phyloP scores from a whole-genome alignment of 2,329 filamentous ascomycete species.

The Pleoardoris graminearum region DNA sequence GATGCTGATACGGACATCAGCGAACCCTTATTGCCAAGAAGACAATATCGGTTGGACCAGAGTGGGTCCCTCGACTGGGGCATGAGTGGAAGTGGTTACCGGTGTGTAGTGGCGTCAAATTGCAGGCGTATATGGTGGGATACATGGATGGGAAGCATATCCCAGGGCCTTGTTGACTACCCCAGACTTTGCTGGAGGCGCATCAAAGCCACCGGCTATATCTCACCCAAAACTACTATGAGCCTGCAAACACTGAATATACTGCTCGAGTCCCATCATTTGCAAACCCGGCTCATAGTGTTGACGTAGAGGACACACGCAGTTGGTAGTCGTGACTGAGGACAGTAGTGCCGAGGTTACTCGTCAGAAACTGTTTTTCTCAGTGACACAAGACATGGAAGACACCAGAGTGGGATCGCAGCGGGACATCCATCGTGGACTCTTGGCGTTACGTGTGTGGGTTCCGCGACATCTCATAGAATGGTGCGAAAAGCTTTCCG shows the following conservation, averaged over 20 bases:
- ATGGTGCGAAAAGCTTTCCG: conserved; percentile 22
- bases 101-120: conserved; percentile 23
- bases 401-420: not conserved
- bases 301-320: conserved; percentile 12
- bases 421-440: not conserved
- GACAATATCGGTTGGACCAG: conserved; percentile 16
- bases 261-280: not conserved
- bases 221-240: conserved; percentile 13
- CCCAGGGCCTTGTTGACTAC: conserved; percentile 10
- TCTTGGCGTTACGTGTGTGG: conserved; percentile 13
- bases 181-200: conserved; percentile 12
- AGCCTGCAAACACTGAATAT: not conserved
- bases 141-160: conserved; percentile 17
- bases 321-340: not conserved
- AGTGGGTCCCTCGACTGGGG: conserved; percentile 18
- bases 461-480: conserved; percentile 9
- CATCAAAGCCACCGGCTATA: conserved; percentile 33
- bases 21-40: conserved; percentile 5
- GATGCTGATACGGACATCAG: conserved; percentile 15
- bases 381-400: not conserved
- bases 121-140: conserved; percentile 32
- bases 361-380: too few species aligned
- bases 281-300: not conserved
- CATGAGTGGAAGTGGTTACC: conserved; percentile 6
- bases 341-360: too few species aligned